Evolutionary conservation across 2,329 filamentous ascomycete species (phyloP), one percentile per base, ranked within the genome.

Genomic region (Scleromitrula shiraiana): DNA sequence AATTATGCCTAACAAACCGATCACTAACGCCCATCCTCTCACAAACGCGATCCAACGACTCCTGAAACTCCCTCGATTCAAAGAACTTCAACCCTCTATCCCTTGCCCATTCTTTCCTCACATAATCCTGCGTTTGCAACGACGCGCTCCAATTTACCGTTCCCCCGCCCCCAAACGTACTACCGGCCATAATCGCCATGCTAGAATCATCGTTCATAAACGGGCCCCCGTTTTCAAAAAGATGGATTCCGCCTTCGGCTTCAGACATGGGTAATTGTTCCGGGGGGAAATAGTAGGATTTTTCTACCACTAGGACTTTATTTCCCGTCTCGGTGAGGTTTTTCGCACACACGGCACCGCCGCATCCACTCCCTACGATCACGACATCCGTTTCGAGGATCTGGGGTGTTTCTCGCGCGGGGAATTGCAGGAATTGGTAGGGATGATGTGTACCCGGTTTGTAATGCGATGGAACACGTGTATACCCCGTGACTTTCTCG

Each of bases 311-410:
- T 4, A 95, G 64, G 23, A 95, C 88, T 17, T 73, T 72, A 54
- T 85, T 73, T 4, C 85, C 87, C 1, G 83, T 85, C 65, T 89
- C 82, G 8, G 89, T 79, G 1, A 95, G 69, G 42, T 86, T 83
- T 65, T 90, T 90, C 20, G 90, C 89, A 29, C 76, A 78, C 0
- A 95, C 88, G 8, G 76, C 87, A 33, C 86, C 89, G 53, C 90
- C 90, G 58, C 87, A 94, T 23, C 90, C 90, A 30, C 86, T 93
- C 2, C 90, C 90, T 17, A 96, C 75, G 50, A 96, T 81, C 33
- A 95, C 79, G 1, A 95, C 80, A 64, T 96, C 91, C 0, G 85
- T 83, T 46, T 88, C 79, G 32, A 94, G 68, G 3, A 74, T 72
- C 53, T 82, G 78, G 0, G 78, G 70, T 5, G 61, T 63, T 2